Percentiles rank a stretch among this genome's conserved stretches.
Conservation (phyloP, 495 filamentous ascomycete genomes). For the Cetradonia linearis region DNA sequence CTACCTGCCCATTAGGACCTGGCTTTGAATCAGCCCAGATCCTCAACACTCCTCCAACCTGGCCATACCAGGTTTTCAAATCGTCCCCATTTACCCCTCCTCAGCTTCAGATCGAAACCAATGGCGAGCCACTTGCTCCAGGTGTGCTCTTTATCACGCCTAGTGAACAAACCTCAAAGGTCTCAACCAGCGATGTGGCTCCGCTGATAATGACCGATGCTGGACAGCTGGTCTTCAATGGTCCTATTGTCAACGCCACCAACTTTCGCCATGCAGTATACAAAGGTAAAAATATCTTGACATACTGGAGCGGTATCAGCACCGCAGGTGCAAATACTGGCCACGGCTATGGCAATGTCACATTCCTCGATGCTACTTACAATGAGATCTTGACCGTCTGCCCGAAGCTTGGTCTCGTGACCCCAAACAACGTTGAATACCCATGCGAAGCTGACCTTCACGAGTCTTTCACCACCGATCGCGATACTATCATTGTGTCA, state of each 20-base stretch:
- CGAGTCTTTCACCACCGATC: slow-evolving; percentile 39
- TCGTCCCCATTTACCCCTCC: slow-evolving; percentile 24
- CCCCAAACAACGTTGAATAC: slow-evolving; percentile 9
- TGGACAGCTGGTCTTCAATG: slow-evolving; percentile 25
- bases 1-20: not conserved
- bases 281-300: slow-evolving; percentile 11
- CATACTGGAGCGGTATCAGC: slow-evolving; percentile 15
- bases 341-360: slow-evolving; percentile 31
- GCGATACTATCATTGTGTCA: slow-evolving; percentile 43
- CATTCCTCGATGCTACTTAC: slow-evolving; percentile 39
- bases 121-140: slow-evolving; percentile 19
- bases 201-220: slow-evolving; percentile 25
- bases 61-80: slow-evolving; percentile 25
- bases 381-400: slow-evolving; percentile 30
- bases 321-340: slow-evolving; percentile 7
- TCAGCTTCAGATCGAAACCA: slow-evolving; percentile 19
- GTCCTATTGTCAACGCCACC: slow-evolving; percentile 18
- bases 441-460: slow-evolving; percentile 31
- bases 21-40: slow-evolving; percentile 2
- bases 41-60: slow-evolving; percentile 13
- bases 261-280: slow-evolving; percentile 13
- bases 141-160: slow-evolving; percentile 25
- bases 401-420: slow-evolving; percentile 14
- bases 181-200: slow-evolving; percentile 14
- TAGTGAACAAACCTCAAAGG: not conserved